phyloP scores from a whole-genome alignment of 148 eudicot species.

The Amaranthus cruentus region DNA sequence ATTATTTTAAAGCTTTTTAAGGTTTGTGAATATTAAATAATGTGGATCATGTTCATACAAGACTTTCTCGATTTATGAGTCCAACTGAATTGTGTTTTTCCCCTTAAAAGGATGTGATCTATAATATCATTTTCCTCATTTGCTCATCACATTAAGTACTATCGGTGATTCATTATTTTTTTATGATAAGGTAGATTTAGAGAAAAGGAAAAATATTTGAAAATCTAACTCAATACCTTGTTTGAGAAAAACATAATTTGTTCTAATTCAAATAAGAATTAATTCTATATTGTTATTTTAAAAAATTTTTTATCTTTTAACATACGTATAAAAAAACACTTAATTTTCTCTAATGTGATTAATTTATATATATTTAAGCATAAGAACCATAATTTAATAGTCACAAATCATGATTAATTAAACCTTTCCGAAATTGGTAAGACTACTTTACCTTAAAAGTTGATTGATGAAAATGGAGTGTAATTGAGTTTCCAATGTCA shows the following conservation, averaged over 20 bases:
- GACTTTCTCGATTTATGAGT: not conserved
- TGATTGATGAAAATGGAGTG: not conserved
- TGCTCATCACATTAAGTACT: not conserved
- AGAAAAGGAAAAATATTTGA: not conserved
- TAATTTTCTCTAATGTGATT: too few relatives aligned
- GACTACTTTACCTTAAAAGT: not conserved
- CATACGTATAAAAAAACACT: too few relatives aligned
- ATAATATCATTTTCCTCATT: not conserved
- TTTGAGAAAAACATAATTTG: too few relatives aligned
- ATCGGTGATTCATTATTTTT: not conserved
- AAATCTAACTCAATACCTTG: not conserved
- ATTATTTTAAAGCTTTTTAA: not conserved
- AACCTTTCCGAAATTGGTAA: not conserved
- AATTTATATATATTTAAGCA: too few relatives aligned
- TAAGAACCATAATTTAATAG: not conserved
- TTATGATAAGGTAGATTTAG: not conserved
- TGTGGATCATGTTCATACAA: too few relatives aligned
- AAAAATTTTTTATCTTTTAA: too few relatives aligned
- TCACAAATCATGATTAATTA: not conserved
- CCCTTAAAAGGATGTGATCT: not conserved
- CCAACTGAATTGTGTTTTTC: slow-evolving; percentile 7
- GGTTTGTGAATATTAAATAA: too few relatives aligned
- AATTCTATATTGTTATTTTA: too few relatives aligned
- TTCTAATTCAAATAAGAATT: too few relatives aligned
- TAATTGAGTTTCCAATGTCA: not conserved